A percentile compares a stretch with the other conserved stretches of the same genome.
These are phyloP conservation scores for Geotrichum ghanense DNA, from an alignment of 805 yeast species.

Conservation along the genomic window DNA sequence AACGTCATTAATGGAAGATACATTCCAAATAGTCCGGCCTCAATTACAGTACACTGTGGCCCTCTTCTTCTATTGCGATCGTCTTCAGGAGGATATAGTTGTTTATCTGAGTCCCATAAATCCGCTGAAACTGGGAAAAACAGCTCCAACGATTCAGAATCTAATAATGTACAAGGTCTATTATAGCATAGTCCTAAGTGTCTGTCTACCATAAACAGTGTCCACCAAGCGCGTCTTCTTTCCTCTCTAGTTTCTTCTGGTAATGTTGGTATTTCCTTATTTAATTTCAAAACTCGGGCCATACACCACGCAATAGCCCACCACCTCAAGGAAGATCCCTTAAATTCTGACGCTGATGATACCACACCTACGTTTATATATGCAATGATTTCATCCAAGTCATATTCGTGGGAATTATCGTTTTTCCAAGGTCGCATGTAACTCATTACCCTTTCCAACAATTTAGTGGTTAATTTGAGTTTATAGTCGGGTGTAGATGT, in stretches of 20 bases:
- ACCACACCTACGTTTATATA: conserved; percentile 23
- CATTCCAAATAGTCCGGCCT: conserved; percentile 30
- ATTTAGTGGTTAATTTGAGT: conserved; percentile 13
- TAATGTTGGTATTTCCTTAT: conserved; percentile 16
- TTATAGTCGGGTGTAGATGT: conserved; percentile 21
- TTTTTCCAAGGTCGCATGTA: conserved; percentile 18
- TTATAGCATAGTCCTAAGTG: conserved; percentile 30
- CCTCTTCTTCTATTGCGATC: conserved; percentile 23
- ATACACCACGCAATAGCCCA: conserved; percentile 24
- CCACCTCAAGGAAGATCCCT: conserved; percentile 24
- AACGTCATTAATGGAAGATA: conserved; percentile 27
- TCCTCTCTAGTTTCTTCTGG: conserved; percentile 27
- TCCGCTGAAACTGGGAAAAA: conserved; percentile 27
- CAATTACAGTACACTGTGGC: conserved; percentile 18
- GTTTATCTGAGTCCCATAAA: conserved; percentile 22
- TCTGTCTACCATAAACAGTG: conserved; percentile 30
- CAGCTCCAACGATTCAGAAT: conserved; percentile 23
- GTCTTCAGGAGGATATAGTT: conserved; percentile 21
- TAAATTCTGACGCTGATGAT: conserved; percentile 24
- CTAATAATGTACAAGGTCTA: conserved; percentile 23
- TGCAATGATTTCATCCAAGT: conserved; percentile 23
- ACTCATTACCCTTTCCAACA: conserved; percentile 15
- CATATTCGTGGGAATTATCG: conserved; percentile 14
- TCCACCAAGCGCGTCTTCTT: conserved; percentile 32
- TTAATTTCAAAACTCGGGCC: conserved; percentile 23